A percentile compares a stretch with the other conserved stretches of the same genome.
phyloP scores from a whole-genome alignment of 371 early-diverging fungal genomes.

The Mycotypha africana region DNA sequence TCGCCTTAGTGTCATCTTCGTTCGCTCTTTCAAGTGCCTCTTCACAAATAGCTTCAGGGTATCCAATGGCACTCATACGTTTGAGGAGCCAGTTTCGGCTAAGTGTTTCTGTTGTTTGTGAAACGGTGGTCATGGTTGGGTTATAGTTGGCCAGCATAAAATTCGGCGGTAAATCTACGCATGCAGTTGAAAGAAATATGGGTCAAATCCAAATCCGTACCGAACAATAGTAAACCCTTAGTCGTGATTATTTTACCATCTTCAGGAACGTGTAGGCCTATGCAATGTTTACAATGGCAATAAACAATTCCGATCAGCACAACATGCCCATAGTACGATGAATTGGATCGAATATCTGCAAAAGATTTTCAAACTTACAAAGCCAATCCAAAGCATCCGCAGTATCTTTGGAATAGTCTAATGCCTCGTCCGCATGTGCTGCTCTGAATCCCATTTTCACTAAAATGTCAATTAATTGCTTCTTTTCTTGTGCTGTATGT shows the following conservation, averaged over 20 bases:
- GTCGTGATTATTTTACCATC: constrained; percentile 46
- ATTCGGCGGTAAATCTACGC: constrained; percentile 55
- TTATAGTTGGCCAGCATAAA: constrained; percentile 58
- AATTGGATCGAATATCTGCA: not conserved
- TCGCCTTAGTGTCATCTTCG: constrained; percentile 47
- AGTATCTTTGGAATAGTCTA: constrained; percentile 50
- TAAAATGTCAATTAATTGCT: constrained; percentile 35
- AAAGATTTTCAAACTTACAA: constrained; percentile 40
- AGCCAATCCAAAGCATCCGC: constrained; percentile 79
- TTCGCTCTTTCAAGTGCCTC: constrained; percentile 37
- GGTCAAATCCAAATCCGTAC: no score
- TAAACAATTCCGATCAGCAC: no score
- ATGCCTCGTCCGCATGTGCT: constrained; percentile 71
- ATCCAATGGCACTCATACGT: constrained; percentile 59
- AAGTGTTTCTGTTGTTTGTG: constrained; percentile 50
- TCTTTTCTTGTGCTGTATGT: constrained; percentile 35
- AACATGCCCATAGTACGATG: no score
- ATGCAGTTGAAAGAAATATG: no score
- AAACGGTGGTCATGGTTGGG: constrained; percentile 56
- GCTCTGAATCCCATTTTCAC: constrained; percentile 67
- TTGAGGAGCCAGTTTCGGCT: constrained; percentile 61
- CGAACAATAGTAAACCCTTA: not conserved
- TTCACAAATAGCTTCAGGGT: constrained; percentile 42
- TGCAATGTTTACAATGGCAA: not conserved
- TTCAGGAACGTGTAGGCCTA: constrained; percentile 82